A percentile compares a stretch with the other conserved stretches of the same genome.
phyloP scores from a whole-genome alignment of 1,139 yeast species.

The Zhuliangozyma blackwelliae region DNA sequence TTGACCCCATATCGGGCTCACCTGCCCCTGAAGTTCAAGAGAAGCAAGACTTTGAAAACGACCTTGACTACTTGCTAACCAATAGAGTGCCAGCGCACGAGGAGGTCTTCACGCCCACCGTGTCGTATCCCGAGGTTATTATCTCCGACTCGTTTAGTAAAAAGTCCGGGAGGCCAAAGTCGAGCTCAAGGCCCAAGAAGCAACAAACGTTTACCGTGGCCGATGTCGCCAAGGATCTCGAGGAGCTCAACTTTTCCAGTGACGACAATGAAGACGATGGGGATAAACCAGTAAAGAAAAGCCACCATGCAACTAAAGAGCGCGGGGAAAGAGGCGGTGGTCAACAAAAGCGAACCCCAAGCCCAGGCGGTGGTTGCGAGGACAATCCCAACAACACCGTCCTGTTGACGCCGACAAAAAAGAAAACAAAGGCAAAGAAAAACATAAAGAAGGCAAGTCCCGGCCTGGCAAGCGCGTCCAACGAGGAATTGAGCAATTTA shows the following conservation, averaged over 20 bases:
- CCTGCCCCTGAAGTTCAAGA: constrained; percentile 2
- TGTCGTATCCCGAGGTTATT: constrained; percentile 1
- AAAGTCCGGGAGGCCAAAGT: neutral
- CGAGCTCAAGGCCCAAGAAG: constrained; percentile 1
- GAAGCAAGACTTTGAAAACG: constrained; percentile 12
- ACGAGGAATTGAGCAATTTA: no score
- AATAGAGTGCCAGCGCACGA: constrained; percentile 3
- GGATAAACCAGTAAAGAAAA: neutral
- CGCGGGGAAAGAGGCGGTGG: no score
- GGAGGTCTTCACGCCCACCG: neutral
- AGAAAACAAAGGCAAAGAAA: neutral
- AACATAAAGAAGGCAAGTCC: no score
- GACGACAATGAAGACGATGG: constrained; percentile 16
- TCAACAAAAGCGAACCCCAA: no score
- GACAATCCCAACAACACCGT: neutral
- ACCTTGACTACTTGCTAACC: constrained; percentile 1
- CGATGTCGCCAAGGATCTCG: constrained; percentile 24
- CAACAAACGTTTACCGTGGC: constrained; percentile 10
- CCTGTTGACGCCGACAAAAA: neutral
- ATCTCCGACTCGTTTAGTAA: constrained; percentile 4
- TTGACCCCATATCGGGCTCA: no score
- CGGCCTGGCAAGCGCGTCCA: no score
- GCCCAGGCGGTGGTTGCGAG: neutral
- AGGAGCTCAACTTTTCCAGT: constrained; percentile 20
- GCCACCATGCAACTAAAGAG: neutral